A percentile compares a stretch with the other conserved stretches of the same genome.
Evolutionary conservation across 1,284 basidiomycete species (phyloP).

Genomic region (Chondrostereum purpureum): DNA sequence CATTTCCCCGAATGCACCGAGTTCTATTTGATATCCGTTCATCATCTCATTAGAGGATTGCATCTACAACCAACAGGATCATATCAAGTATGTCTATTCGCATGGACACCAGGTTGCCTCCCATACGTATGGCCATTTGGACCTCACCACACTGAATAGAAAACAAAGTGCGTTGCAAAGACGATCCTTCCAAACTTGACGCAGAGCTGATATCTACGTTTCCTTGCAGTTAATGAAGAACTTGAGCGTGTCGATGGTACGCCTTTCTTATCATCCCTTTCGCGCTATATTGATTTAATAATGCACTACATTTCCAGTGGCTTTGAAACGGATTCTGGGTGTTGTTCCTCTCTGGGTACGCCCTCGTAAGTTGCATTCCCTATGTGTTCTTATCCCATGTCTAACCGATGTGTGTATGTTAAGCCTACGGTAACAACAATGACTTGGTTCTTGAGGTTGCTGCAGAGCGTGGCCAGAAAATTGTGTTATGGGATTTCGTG

Average conservation of each 20-base stretch:
- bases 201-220: background rate
- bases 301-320: slow-evolving; percentile 22
- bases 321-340: slow-evolving; percentile 42
- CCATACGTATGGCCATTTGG: slow-evolving; percentile 48
- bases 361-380: slow-evolving; percentile 29
- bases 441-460: slow-evolving; percentile 39
- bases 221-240: slow-evolving; percentile 24
- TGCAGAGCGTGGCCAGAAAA: background rate
- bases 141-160: slow-evolving; percentile 36
- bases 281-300: background rate
- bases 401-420: background rate
- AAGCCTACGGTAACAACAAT: slow-evolving; percentile 46
- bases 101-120: slow-evolving; percentile 45
- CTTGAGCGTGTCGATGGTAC: slow-evolving; percentile 39
- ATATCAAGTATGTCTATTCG: slow-evolving; percentile 28
- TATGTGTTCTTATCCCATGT: background rate
- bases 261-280: slow-evolving; percentile 9
- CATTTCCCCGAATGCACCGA: slow-evolving; percentile 4
- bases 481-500: slow-evolving; percentile 6
- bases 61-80: slow-evolving; percentile 38
- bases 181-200: too few species aligned
- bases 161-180: slow-evolving; percentile 28
- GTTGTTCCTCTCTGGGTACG: slow-evolving; percentile 41
- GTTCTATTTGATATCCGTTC: background rate
- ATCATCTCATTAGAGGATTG: too few species aligned